A percentile compares a stretch with the other conserved stretches of the same genome.
These are phyloP conservation scores for Diaporthe longicolla DNA, from an alignment of 2,329 filamentous ascomycete genomes.

Conservation along the genomic window DNA sequence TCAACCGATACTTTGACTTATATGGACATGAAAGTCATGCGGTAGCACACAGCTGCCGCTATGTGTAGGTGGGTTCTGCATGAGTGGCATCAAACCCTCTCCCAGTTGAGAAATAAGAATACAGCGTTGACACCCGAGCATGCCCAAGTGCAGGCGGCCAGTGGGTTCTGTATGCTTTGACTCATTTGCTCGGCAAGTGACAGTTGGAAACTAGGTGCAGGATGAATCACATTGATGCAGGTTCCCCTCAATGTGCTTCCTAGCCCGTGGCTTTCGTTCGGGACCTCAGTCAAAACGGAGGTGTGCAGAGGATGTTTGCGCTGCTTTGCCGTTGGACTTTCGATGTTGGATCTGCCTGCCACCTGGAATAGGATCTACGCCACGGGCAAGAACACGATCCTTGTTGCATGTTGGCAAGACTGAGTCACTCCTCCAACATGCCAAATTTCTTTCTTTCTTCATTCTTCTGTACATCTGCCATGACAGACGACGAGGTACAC, in stretches of 20 bases:
- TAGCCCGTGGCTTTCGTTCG: not conserved
- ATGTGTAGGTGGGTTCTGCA: not conserved
- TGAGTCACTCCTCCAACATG: too few relatives aligned
- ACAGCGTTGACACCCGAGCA: not conserved
- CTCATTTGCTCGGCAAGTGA: not conserved
- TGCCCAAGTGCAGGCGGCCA: not conserved
- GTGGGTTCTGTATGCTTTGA: not conserved
- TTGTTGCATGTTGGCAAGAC: not conserved
- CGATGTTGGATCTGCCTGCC: too few relatives aligned
- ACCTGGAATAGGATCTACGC: not conserved
- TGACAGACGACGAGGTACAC: conserved; percentile 7
- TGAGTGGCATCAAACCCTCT: not conserved
- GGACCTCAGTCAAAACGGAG: not conserved
- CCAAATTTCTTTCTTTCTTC: not conserved
- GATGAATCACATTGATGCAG: not conserved
- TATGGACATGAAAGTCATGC: not conserved
- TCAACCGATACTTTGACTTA: too few relatives aligned
- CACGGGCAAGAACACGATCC: not conserved
- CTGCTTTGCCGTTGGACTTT: not conserved
- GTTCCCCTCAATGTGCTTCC: not conserved
- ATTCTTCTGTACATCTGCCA: not conserved
- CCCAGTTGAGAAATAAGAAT: not conserved
- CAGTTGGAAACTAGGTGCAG: not conserved
- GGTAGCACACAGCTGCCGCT: not conserved
- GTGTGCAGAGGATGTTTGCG: too few relatives aligned